A percentile compares a stretch with the other conserved stretches of the same genome.
Conservation (phyloP, 2,329 filamentous ascomycete species). For the Fusarium sp. region DNA sequence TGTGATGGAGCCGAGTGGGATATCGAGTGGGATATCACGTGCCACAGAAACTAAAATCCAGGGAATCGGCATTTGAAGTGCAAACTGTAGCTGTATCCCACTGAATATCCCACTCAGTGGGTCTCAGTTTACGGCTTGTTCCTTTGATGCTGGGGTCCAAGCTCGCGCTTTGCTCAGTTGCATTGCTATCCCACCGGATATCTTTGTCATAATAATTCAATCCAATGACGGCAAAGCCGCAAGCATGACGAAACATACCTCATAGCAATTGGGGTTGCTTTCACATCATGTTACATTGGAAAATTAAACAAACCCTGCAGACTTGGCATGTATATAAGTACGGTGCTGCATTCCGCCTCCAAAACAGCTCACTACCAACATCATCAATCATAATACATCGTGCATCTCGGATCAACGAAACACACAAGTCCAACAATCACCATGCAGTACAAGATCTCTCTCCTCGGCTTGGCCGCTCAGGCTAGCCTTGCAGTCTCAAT, state of each 20-base stretch:
- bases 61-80: rapidly evolving
- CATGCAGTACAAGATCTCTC: not conserved
- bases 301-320: not conserved
- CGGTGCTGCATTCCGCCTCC: no score
- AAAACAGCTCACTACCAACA: not conserved
- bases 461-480: not conserved
- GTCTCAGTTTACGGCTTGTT: not conserved
- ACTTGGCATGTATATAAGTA: not conserved
- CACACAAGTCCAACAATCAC: not conserved
- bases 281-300: no score
- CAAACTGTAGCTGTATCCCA: not conserved
- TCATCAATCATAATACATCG: no score
- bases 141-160: not conserved
- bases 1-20: not conserved
- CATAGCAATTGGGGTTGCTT: not conserved
- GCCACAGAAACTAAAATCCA: not conserved
- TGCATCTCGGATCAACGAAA: not conserved
- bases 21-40: not conserved
- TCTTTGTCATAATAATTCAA: not conserved
- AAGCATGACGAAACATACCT: not conserved
- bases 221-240: not conserved
- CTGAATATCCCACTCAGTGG: not conserved
- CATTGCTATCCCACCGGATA: not conserved
- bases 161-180: not conserved
- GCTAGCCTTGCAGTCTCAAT: not conserved